A percentile compares a stretch with the other conserved stretches of the same genome.
These are phyloP conservation scores for Roridomyces roridus DNA, from an alignment of 768 basidiomycete genomes.

Conservation along the genomic window DNA sequence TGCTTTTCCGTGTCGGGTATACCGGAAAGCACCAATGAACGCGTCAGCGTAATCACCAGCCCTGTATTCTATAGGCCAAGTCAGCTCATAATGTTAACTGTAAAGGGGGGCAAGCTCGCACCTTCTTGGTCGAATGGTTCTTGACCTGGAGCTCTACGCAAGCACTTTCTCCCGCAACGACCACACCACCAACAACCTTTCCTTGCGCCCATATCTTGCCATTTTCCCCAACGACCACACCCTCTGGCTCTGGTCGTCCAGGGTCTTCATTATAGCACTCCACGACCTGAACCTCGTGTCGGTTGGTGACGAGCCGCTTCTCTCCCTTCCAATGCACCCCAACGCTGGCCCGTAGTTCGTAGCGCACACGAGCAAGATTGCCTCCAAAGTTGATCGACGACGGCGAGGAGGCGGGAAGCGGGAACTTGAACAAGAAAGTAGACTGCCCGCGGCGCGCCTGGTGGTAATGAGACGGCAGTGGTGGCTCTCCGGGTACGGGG, in stretches of 20 bases:
- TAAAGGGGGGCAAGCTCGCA: constrained; percentile 32
- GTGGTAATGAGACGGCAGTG: constrained; percentile 68
- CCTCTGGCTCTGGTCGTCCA: constrained; percentile 54
- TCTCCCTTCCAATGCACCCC: constrained; percentile 81
- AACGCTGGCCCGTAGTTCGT: constrained; percentile 76
- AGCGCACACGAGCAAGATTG: constrained; percentile 70
- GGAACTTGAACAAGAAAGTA: constrained; percentile 83
- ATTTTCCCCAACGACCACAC: constrained; percentile 72
- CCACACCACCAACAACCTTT: constrained; percentile 62
- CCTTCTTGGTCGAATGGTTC: constrained; percentile 85
- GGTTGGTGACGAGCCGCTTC: constrained; percentile 68
- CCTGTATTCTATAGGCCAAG: constrained; percentile 62
- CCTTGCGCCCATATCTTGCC: constrained; percentile 84
- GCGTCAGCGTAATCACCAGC: constrained; percentile 62
- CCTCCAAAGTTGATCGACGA: constrained; percentile 75
- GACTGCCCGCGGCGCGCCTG: constrained; percentile 79
- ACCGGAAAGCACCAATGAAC: constrained; percentile 64
- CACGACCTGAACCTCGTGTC: constrained; percentile 66
- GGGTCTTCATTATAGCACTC: constrained; percentile 54
- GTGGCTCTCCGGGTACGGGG: constrained; percentile 61
- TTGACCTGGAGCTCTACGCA: constrained; percentile 81
- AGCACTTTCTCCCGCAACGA: constrained; percentile 72
- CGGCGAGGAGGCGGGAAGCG: constrained; percentile 69
- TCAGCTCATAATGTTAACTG: constrained; percentile 5
- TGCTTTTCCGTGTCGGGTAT: constrained; percentile 44